Evolutionary conservation across 2,329 filamentous ascomycete genomes (phyloP).

Genomic region (Fusarium denticulatum): DNA sequence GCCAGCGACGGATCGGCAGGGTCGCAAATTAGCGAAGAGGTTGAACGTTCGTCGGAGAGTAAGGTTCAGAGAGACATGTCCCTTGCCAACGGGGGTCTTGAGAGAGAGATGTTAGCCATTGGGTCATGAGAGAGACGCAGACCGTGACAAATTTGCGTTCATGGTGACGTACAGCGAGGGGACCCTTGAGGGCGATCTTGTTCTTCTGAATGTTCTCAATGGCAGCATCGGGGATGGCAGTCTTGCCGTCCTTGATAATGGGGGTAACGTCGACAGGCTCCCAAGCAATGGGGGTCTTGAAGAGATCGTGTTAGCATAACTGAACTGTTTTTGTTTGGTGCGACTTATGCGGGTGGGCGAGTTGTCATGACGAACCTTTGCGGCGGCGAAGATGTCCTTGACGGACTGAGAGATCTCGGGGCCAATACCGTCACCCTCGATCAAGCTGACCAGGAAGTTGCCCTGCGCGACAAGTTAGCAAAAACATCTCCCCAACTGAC

Average conservation of each 20-base stretch:
- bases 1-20: conserved; percentile 94
- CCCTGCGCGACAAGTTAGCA: conserved; percentile 66
- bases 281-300: conserved; percentile 90
- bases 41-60: conserved; percentile 99
- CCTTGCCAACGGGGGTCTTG: conserved; percentile 95
- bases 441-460: conserved; percentile 94
- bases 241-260: conserved; percentile 92
- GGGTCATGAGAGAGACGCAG: neutral
- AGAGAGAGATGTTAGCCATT: conserved; percentile 26
- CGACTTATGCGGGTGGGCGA: conserved; percentile 2
- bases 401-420: conserved; percentile 98
- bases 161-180: conserved; percentile 78
- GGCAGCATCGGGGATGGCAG: conserved; percentile 89
- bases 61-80: conserved; percentile 98
- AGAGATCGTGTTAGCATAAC: conserved; percentile 38
- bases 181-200: conserved; percentile 97
- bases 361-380: conserved; percentile 71
- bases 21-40: conserved; percentile 98
- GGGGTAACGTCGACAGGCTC: conserved; percentile 97
- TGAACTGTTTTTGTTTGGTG: neutral
- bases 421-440: conserved; percentile 98
- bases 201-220: conserved; percentile 95
- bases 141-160: conserved; percentile 14
- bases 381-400: conserved; percentile 98
- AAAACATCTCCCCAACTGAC: conserved; percentile 23